Conservation (phyloP, 2,329 filamentous ascomycete genomes). For the Botrytis cinerea region DNA sequence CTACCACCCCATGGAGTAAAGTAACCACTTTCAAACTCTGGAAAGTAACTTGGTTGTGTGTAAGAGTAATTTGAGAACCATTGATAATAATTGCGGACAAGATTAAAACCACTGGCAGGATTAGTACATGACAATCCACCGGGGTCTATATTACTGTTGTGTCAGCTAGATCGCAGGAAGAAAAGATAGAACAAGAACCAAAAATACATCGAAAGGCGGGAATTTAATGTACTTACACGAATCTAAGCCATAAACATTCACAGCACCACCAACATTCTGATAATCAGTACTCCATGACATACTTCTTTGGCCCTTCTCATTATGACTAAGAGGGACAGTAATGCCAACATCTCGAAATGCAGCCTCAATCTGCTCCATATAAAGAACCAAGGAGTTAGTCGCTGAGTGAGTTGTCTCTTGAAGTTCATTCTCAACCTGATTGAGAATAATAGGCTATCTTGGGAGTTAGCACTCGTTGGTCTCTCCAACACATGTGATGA, state of each 20-base stretch:
- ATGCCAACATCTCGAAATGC: conserved; percentile 51
- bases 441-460: conserved; percentile 49
- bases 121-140: conserved; percentile 54
- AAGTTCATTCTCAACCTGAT: conserved; percentile 57
- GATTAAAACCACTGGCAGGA: conserved; percentile 49
- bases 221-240: conserved; percentile 37
- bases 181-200: background rate
- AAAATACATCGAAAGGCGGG: background rate
- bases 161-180: background rate
- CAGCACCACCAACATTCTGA: conserved; percentile 55
- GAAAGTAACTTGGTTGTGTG: conserved; percentile 54
- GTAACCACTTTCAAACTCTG: conserved; percentile 56
- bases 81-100: conserved; percentile 56
- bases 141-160: conserved; percentile 38
- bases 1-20: conserved; percentile 55
- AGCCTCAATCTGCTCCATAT: conserved; percentile 54
- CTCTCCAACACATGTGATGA: conserved; percentile 32
- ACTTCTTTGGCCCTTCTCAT: conserved; percentile 53
- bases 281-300: conserved; percentile 58
- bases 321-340: conserved; percentile 52
- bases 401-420: conserved; percentile 48
- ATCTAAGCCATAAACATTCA: conserved; percentile 53
- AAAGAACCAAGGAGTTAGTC: conserved; percentile 50
- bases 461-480: conserved; percentile 46
- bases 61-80: conserved; percentile 59